Percentiles rank a stretch among this genome's conserved stretches.
Evolutionary conservation across 768 basidiomycete species (phyloP).

Genomic region (Wakefieldia striispora): DNA sequence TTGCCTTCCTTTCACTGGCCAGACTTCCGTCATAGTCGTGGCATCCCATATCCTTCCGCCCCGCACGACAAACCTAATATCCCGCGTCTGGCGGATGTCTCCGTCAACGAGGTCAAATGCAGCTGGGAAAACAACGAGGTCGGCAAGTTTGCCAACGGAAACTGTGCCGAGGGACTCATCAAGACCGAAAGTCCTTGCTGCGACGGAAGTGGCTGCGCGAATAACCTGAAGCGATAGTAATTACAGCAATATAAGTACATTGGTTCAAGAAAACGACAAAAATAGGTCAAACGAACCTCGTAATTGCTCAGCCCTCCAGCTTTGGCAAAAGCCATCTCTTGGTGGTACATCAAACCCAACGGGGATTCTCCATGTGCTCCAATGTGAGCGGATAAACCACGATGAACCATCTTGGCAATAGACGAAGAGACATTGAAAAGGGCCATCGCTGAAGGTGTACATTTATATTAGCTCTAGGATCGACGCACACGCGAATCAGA

Average conservation of each 20-base stretch:
- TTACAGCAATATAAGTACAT: not conserved
- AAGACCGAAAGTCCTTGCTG: conserved; percentile 64
- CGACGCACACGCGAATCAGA: not conserved
- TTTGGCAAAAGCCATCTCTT: conserved; percentile 65
- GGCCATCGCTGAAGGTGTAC: conserved; percentile 46
- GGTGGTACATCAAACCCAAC: conserved; percentile 72
- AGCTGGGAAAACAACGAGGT: conserved; percentile 64
- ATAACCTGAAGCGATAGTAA: conserved; percentile 44
- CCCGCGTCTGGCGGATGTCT: conserved; percentile 47
- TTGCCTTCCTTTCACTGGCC: conserved; percentile 62
- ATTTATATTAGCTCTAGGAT: not conserved
- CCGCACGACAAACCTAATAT: conserved; percentile 55
- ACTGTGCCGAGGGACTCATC: conserved; percentile 61
- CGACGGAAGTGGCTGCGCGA: conserved; percentile 64
- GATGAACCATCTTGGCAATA: conserved; percentile 64
- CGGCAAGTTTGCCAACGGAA: conserved; percentile 65
- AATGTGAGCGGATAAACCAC: conserved; percentile 60
- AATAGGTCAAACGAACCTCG: conserved; percentile 43
- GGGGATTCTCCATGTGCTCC: conserved; percentile 77
- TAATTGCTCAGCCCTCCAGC: conserved; percentile 68
- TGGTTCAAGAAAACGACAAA: not conserved
- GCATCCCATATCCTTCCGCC: conserved; percentile 75
- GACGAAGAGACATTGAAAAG: conserved; percentile 70
- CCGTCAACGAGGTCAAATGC: conserved; percentile 56
- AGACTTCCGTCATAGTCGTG: conserved; percentile 62